These are phyloP conservation scores for Phalaenopsis equestris DNA, from an alignment of 106 monocot species.

Conservation along the genomic window DNA sequence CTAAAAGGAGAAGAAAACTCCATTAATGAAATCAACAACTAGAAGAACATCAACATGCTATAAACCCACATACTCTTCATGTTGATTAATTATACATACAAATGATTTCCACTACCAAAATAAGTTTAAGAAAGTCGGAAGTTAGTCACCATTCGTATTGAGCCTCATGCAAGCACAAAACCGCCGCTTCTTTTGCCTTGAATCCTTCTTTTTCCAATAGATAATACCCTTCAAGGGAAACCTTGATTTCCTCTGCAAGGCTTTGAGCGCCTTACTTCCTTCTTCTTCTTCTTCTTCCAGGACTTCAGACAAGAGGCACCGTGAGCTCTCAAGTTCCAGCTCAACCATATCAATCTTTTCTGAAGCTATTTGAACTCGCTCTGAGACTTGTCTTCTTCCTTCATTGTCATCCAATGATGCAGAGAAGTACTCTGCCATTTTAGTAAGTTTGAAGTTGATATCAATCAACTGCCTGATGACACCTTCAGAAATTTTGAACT, in stretches of 20 bases:
- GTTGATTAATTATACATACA: conserved; percentile 17
- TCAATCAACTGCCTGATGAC: conserved; percentile 34
- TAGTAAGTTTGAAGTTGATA: conserved; percentile 29
- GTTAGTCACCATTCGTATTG: conserved; percentile 22
- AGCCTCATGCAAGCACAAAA: conserved; percentile 49
- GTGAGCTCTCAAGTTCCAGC: conserved; percentile 47
- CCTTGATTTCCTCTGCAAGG: conserved; percentile 29
- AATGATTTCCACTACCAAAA: conserved; percentile 14
- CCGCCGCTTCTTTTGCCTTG: conserved; percentile 18
- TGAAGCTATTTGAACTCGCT: conserved; percentile 25
- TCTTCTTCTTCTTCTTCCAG: conserved; percentile 44
- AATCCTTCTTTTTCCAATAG: conserved; percentile 37
- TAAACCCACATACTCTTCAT: neutral
- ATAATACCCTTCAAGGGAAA: conserved; percentile 46
- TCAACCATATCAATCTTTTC: conserved; percentile 54
- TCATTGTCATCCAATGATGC: neutral
- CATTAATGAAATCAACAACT: neutral
- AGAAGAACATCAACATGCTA: neutral
- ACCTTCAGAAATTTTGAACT: conserved; percentile 32
- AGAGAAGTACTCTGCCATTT: conserved; percentile 28
- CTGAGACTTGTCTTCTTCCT: conserved; percentile 23
- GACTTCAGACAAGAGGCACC: conserved; percentile 41
- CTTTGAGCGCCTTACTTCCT: conserved; percentile 19
- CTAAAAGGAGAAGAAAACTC: neutral
- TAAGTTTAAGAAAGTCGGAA: conserved; percentile 1